Evolutionary conservation across 2,329 filamentous ascomycete genomes (phyloP).

Genomic region (Akanthomyces uredinophilus): DNA sequence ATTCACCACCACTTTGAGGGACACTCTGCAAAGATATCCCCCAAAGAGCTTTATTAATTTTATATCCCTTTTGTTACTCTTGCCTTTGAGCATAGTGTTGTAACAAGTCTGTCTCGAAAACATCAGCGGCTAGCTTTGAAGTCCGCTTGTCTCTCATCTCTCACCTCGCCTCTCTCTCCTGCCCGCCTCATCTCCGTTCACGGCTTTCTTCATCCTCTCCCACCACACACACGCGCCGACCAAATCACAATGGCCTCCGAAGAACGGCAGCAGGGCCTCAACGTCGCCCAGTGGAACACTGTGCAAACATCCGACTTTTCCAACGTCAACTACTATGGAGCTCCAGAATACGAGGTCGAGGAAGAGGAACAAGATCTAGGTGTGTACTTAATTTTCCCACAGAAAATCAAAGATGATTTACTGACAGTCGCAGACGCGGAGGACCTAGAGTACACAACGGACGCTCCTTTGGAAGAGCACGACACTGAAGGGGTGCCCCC

Average conservation of each 20-base stretch:
- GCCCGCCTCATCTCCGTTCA: not conserved
- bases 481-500: slow-evolving; percentile 7
- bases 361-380: slow-evolving; percentile 5
- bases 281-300: not conserved
- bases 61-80: slow-evolving; percentile 3
- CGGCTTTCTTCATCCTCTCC: not conserved
- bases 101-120: not conserved
- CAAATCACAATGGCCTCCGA: slow-evolving; percentile 12
- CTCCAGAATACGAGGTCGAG: slow-evolving; percentile 1
- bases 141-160: not conserved
- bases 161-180: not conserved
- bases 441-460: slow-evolving; percentile 13
- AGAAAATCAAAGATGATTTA: not conserved
- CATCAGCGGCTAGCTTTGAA: not conserved
- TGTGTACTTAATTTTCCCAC: not conserved
- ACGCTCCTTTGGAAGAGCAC: slow-evolving; percentile 7
- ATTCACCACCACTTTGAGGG: not conserved
- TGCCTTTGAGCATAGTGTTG: slow-evolving; percentile 1
- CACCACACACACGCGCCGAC: not conserved
- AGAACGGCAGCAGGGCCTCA: slow-evolving; percentile 6
- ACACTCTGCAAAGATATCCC: not conserved
- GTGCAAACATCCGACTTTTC: slow-evolving; percentile 10
- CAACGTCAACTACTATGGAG: slow-evolving; percentile 3
- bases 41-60: not conserved
- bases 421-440: not conserved